A percentile compares a stretch with the other conserved stretches of the same genome.
These are phyloP conservation scores for Penicillium ochrochloron DNA, from an alignment of 495 filamentous ascomycete genomes.

Conservation along the genomic window DNA sequence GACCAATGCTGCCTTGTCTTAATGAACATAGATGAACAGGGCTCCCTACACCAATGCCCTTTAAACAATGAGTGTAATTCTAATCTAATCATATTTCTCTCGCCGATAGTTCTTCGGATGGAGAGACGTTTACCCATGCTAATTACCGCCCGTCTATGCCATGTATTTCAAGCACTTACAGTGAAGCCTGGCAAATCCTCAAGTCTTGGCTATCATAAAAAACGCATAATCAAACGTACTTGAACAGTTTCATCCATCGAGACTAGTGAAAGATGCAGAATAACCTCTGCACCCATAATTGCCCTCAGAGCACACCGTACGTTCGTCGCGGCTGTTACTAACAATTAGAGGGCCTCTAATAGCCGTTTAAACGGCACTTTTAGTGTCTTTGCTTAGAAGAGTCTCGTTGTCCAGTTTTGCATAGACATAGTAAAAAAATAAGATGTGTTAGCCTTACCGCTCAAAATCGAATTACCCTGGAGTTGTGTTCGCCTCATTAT, in stretches of 20 bases:
- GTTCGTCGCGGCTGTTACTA: neutral
- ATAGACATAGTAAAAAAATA: neutral
- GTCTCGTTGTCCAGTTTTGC: neutral
- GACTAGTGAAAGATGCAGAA: constrained; percentile 3
- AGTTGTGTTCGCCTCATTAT: neutral
- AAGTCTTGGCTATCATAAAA: neutral
- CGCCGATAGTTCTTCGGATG: constrained; percentile 4
- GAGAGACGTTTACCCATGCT: neutral
- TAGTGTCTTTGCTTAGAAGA: constrained; percentile 1
- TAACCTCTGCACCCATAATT: constrained; percentile 4
- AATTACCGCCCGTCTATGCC: constrained; percentile 5
- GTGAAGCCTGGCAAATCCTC: neutral
- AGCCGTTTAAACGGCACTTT: neutral
- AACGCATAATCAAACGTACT: constrained; percentile 1
- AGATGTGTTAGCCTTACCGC: neutral
- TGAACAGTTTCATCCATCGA: neutral
- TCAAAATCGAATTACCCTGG: constrained; percentile 2
- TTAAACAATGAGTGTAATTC: constrained; percentile 6
- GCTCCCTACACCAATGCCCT: constrained; percentile 8
- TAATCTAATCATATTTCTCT: constrained; percentile 6
- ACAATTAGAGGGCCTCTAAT: neutral
- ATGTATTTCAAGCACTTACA: constrained; percentile 4
- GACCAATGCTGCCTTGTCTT: constrained; percentile 9
- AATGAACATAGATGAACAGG: constrained; percentile 9
- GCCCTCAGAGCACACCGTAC: neutral